Percentiles rank a stretch among this genome's conserved stretches.
Evolutionary conservation across 805 yeast species (phyloP).

Genomic region (Kuraishia capsulata): DNA sequence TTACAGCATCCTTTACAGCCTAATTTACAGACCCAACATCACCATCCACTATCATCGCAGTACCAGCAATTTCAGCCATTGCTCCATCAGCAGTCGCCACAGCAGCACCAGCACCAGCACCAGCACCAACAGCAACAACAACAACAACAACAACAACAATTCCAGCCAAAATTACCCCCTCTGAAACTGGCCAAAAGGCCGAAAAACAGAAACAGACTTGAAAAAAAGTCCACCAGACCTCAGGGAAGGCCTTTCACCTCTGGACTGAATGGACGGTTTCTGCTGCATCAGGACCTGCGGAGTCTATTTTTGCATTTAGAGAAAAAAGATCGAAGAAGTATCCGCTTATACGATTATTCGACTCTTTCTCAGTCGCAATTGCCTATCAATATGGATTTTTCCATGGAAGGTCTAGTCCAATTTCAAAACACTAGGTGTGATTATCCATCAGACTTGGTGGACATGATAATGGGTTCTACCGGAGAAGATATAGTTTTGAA

Average conservation of each 20-base stretch:
- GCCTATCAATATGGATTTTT: neutral
- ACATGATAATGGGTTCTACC: neutral
- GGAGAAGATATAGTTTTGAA: neutral
- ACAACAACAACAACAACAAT: neutral
- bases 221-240: slow-evolving; percentile 7
- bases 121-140: neutral
- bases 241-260: slow-evolving; percentile 28
- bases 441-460: neutral
- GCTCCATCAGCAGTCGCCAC: neutral
- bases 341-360: neutral
- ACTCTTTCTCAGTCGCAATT: neutral
- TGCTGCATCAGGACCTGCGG: slow-evolving; percentile 15
- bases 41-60: too few relatives aligned
- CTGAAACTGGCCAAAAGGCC: neutral
- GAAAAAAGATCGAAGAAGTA: slow-evolving; percentile 9
- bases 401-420: neutral
- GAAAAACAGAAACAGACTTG: neutral
- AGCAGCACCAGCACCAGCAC: neutral
- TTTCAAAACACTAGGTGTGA: neutral
- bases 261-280: slow-evolving; percentile 17
- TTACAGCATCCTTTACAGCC: too few relatives aligned
- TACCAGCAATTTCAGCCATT: neutral
- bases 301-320: slow-evolving; percentile 16
- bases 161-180: neutral
- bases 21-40: too few relatives aligned